Evolutionary conservation across 2,329 filamentous ascomycete species (phyloP).

Genomic region (Botrytis byssoidea): DNA sequence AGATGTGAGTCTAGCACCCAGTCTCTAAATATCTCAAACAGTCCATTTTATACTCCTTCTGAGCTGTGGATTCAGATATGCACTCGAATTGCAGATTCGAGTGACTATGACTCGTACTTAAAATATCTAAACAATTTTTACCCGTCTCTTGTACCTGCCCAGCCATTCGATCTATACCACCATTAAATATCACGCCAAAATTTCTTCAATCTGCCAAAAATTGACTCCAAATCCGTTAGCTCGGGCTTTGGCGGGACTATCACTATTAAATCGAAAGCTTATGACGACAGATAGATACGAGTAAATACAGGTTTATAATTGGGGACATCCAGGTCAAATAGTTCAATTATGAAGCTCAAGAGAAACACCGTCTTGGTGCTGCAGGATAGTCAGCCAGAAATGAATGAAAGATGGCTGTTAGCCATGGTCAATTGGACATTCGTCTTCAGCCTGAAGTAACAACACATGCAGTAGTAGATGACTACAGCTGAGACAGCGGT

Average conservation of each 20-base stretch:
- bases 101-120: neutral
- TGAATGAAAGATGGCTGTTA: neutral
- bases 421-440: neutral
- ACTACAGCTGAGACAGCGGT: too few relatives aligned
- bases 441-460: neutral
- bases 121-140: neutral
- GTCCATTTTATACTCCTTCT: rapidly evolving
- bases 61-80: neutral
- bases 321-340: rapidly evolving
- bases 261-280: rapidly evolving
- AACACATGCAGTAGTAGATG: neutral
- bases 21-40: rapidly evolving
- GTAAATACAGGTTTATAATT: neutral
- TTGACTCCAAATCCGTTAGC: rapidly evolving
- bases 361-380: neutral
- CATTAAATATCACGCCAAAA: too few relatives aligned
- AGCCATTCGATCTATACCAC: too few relatives aligned
- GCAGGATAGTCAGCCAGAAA: neutral
- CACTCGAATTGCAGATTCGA: too few relatives aligned
- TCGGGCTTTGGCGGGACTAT: rapidly evolving
- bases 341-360: neutral
- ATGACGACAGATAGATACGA: neutral
- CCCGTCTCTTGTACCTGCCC: rapidly evolving
- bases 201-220: neutral
- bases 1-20: rapidly evolving